These are phyloP conservation scores for Candida nemodendra DNA, from an alignment of 805 yeast species.

Conservation along the genomic window DNA sequence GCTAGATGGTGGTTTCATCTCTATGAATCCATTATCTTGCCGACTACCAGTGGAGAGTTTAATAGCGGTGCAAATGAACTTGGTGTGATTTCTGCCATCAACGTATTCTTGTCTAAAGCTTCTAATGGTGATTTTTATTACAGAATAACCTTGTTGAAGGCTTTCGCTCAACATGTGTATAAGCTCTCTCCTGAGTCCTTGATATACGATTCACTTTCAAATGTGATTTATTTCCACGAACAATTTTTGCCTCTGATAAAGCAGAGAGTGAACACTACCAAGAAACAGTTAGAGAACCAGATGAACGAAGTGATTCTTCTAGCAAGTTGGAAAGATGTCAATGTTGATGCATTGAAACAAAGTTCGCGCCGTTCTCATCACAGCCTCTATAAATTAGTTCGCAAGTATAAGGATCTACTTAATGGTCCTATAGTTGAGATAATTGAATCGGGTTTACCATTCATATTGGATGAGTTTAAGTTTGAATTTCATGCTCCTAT, in stretches of 20 bases:
- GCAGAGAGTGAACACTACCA: slow-evolving; percentile 43
- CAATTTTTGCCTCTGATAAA: slow-evolving; percentile 59
- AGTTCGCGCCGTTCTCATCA: slow-evolving; percentile 90
- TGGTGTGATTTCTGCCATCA: slow-evolving; percentile 57
- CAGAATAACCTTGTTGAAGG: slow-evolving; percentile 58
- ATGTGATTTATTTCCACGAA: slow-evolving; percentile 60
- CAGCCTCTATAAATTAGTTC: slow-evolving; percentile 74
- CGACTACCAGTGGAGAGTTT: slow-evolving; percentile 41
- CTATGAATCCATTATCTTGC: slow-evolving; percentile 73
- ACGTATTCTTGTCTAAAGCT: slow-evolving; percentile 71
- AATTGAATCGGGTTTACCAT: slow-evolving; percentile 58
- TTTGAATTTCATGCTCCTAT: slow-evolving; percentile 7
- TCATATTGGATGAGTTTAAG: slow-evolving; percentile 5
- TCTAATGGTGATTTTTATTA: slow-evolving; percentile 69
- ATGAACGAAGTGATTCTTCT: slow-evolving; percentile 79
- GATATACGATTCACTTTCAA: slow-evolving; percentile 45
- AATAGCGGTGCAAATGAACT: slow-evolving; percentile 34
- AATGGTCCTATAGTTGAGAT: slow-evolving; percentile 48
- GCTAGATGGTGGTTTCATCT: slow-evolving; percentile 93
- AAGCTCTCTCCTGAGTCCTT: slow-evolving; percentile 28
- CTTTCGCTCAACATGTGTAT: slow-evolving; percentile 59
- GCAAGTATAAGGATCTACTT: slow-evolving; percentile 72
- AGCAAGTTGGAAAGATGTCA: slow-evolving; percentile 97
- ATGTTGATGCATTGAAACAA: slow-evolving; percentile 88
- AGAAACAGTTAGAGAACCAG: slow-evolving; percentile 67